A percentile compares a stretch with the other conserved stretches of the same genome.
phyloP scores from a whole-genome alignment of 495 filamentous ascomycete species.

The Trichocladium antarcticum region DNA sequence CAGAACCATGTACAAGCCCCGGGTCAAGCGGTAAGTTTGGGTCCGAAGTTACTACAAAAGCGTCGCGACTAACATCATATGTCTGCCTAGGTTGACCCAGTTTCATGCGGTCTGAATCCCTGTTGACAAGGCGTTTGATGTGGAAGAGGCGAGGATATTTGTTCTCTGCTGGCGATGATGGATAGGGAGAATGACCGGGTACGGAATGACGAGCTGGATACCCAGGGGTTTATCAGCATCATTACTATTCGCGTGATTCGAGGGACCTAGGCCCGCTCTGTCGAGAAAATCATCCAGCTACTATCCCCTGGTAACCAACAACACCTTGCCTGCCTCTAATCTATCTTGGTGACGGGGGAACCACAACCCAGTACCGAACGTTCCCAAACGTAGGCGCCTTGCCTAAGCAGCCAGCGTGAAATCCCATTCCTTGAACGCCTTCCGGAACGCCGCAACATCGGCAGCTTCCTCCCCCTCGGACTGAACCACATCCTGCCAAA shows the following conservation, averaged over 20 bases:
- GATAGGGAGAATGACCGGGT: too few relatives aligned
- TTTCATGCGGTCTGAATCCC: background rate
- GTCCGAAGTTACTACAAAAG: background rate
- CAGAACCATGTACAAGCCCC: background rate
- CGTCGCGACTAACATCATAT: background rate
- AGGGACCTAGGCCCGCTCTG: background rate
- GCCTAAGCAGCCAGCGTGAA: conserved; percentile 40
- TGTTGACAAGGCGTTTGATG: too few relatives aligned
- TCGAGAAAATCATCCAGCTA: too few relatives aligned
- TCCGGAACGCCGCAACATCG: conserved; percentile 72
- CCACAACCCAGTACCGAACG: background rate
- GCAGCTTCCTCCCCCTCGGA: conserved; percentile 60
- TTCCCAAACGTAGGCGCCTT: background rate
- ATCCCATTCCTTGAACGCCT: conserved; percentile 77
- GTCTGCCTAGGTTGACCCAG: background rate
- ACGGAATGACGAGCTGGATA: background rate
- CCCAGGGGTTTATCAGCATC: background rate
- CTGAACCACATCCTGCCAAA: conserved; percentile 79
- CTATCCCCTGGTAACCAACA: too few relatives aligned
- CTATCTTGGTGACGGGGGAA: background rate
- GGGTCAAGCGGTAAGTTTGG: background rate
- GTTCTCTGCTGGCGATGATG: too few relatives aligned
- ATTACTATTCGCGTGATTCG: background rate
- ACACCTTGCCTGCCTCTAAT: too few relatives aligned
- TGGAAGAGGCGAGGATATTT: too few relatives aligned